Percentiles rank a stretch among this genome's conserved stretches.
Conservation (phyloP, 2,329 filamentous ascomycete species). For the Tolypocladium amazonense region DNA sequence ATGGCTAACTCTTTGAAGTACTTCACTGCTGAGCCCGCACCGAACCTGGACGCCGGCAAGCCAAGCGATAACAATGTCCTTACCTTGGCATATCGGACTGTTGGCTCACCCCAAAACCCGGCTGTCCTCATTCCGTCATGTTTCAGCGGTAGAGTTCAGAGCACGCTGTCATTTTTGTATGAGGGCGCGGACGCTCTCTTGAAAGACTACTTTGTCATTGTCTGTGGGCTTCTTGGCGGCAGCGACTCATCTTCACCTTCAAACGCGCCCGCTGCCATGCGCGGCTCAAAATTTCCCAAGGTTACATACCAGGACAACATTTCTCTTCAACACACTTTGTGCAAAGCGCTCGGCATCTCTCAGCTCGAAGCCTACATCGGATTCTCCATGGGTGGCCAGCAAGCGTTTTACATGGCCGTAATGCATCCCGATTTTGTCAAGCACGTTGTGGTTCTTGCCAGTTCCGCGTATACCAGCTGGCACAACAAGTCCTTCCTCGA, state of each 20-base stretch:
- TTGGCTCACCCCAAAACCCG: background rate
- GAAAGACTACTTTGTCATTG: background rate
- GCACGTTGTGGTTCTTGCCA: background rate
- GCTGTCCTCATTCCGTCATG: background rate
- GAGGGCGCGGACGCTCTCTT: background rate
- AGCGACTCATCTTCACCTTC: background rate
- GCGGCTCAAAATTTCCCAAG: background rate
- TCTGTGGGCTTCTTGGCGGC: background rate
- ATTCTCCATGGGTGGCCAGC: background rate
- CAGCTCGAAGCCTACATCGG: background rate
- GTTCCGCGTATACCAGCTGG: slow-evolving; percentile 5
- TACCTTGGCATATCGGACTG: background rate
- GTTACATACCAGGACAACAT: background rate
- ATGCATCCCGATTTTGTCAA: background rate
- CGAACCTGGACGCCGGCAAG: background rate
- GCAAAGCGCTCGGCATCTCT: background rate
- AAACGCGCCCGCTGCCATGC: background rate
- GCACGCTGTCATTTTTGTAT: background rate
- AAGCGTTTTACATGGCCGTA: background rate
- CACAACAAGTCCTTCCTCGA: slow-evolving; percentile 7
- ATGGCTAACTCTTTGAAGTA: background rate
- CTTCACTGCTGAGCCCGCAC: background rate
- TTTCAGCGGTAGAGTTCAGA: background rate
- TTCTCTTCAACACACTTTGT: background rate
- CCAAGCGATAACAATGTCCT: background rate